phyloP scores from a whole-genome alignment of 2,329 filamentous ascomycete species.

The Tolypocladium cylindrosporum region DNA sequence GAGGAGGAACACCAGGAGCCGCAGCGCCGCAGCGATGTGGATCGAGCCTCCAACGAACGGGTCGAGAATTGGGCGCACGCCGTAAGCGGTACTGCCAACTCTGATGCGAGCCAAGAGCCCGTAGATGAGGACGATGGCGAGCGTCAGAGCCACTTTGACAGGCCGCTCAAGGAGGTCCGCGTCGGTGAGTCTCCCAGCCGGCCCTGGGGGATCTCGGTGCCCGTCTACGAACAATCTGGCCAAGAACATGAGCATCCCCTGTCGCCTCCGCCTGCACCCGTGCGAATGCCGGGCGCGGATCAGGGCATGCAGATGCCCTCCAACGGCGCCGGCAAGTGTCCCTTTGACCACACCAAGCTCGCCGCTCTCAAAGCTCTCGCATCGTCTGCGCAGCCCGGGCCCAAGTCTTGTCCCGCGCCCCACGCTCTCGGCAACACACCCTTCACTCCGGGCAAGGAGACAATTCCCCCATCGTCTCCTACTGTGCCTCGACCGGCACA shows the following conservation, averaged over 20 bases:
- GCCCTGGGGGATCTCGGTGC: slow-evolving; percentile 86
- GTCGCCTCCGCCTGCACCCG: slow-evolving; percentile 49
- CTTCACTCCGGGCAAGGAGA: slow-evolving; percentile 9
- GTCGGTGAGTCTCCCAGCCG: slow-evolving; percentile 88
- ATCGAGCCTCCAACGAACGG: slow-evolving; percentile 52
- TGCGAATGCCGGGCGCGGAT: slow-evolving; percentile 34
- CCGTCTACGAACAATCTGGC: slow-evolving; percentile 38
- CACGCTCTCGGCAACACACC: slow-evolving; percentile 9
- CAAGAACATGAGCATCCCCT: slow-evolving; percentile 30
- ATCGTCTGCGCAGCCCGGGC: slow-evolving; percentile 6
- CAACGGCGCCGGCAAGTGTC: slow-evolving; percentile 39
- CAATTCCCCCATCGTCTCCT: slow-evolving; percentile 5
- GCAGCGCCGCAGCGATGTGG: slow-evolving; percentile 30
- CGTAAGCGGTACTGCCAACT: slow-evolving; percentile 47
- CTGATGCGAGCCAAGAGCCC: slow-evolving; percentile 25
- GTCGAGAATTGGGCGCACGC: slow-evolving; percentile 81
- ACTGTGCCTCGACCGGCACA: slow-evolving; percentile 36
- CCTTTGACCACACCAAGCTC: slow-evolving; percentile 44
- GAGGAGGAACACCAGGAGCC: slow-evolving; percentile 29
- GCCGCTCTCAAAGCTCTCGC: slow-evolving; percentile 20
- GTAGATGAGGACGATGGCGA: slow-evolving; percentile 38
- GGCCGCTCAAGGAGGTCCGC: slow-evolving; percentile 78
- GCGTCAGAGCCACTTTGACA: slow-evolving; percentile 68
- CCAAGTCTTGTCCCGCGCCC: slow-evolving; percentile 4
- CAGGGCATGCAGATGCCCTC: slow-evolving; percentile 14